phyloP scores from a whole-genome alignment of 2,329 filamentous ascomycete species.

The Venturia effusa region DNA sequence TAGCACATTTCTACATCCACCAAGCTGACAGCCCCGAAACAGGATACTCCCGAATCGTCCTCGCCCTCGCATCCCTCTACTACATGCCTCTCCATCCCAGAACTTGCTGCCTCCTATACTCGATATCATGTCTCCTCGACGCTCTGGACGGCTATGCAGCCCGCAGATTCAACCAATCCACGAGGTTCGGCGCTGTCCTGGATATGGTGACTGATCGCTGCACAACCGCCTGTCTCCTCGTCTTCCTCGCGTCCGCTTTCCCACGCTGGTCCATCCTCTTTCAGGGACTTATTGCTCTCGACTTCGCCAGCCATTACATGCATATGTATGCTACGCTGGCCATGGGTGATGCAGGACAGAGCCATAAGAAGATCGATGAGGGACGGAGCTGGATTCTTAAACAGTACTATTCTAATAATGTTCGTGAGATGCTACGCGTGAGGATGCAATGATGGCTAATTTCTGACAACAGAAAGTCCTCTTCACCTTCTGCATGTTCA shows the following conservation, averaged over 20 bases:
- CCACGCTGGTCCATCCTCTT: slow-evolving; percentile 90
- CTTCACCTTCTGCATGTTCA: slow-evolving; percentile 80
- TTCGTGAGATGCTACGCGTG: slow-evolving; percentile 32
- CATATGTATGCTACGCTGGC: slow-evolving; percentile 96
- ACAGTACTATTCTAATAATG: slow-evolving; percentile 95
- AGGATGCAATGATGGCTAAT: neutral
- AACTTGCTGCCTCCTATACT: slow-evolving; percentile 86
- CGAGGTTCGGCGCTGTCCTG: slow-evolving; percentile 88
- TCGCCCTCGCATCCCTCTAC: slow-evolving; percentile 81
- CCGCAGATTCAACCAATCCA: slow-evolving; percentile 76
- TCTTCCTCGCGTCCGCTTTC: slow-evolving; percentile 90
- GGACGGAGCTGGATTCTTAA: slow-evolving; percentile 82
- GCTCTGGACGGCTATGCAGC: slow-evolving; percentile 93
- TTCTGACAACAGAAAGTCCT: slow-evolving; percentile 58
- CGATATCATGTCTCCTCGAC: slow-evolving; percentile 87
- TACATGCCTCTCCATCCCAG: slow-evolving; percentile 99
- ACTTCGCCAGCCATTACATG: slow-evolving; percentile 94
- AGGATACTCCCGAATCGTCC: slow-evolving; percentile 41
- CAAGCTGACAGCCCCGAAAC: slow-evolving; percentile 8
- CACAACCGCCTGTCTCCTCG: slow-evolving; percentile 87
- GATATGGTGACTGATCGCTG: slow-evolving; percentile 99
- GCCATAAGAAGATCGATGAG: slow-evolving; percentile 91
- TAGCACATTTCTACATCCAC: neutral
- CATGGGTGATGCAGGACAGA: slow-evolving; percentile 67
- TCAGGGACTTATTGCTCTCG: slow-evolving; percentile 83